phyloP scores from a whole-genome alignment of 169 alveolate species.

The Plasmodium sp. region DNA sequence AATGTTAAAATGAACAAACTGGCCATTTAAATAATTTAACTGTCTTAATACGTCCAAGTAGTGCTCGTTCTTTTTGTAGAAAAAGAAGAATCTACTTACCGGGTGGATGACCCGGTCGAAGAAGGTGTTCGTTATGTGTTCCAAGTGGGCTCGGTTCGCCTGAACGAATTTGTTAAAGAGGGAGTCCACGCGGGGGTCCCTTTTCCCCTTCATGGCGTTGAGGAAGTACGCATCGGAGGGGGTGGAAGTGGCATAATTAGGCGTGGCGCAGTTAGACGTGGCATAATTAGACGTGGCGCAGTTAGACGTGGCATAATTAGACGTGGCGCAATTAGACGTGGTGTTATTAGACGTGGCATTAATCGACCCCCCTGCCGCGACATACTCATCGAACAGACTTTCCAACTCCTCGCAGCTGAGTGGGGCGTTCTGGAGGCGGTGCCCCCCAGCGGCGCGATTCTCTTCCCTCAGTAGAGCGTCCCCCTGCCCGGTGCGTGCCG shows the following conservation, averaged over 20 bases:
- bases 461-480: neutral
- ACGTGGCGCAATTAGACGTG: too few species aligned
- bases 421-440: neutral
- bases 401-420: neutral
- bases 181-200: constrained; percentile 18
- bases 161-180: constrained; percentile 23
- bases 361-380: neutral
- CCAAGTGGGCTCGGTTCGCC: constrained; percentile 9
- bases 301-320: too few species aligned
- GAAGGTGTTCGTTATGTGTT: constrained; percentile 19
- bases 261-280: neutral
- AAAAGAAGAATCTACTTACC: constrained; percentile 46
- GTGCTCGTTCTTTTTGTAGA: constrained; percentile 29
- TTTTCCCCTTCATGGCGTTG: constrained; percentile 12
- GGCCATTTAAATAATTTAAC: constrained; percentile 42
- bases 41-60: constrained; percentile 54
- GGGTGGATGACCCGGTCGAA: constrained; percentile 45
- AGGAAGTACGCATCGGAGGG: constrained; percentile 3
- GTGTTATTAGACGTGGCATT: neutral
- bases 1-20: constrained; percentile 36
- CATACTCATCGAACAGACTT: constrained; percentile 38
- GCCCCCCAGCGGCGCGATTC: neutral
- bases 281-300: too few species aligned
- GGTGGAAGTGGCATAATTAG: neutral
- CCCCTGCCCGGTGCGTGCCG: neutral